A percentile compares a stretch with the other conserved stretches of the same genome.
Evolutionary conservation across 2,329 filamentous ascomycete genomes (phyloP).

Genomic region (Microsporum canis): DNA sequence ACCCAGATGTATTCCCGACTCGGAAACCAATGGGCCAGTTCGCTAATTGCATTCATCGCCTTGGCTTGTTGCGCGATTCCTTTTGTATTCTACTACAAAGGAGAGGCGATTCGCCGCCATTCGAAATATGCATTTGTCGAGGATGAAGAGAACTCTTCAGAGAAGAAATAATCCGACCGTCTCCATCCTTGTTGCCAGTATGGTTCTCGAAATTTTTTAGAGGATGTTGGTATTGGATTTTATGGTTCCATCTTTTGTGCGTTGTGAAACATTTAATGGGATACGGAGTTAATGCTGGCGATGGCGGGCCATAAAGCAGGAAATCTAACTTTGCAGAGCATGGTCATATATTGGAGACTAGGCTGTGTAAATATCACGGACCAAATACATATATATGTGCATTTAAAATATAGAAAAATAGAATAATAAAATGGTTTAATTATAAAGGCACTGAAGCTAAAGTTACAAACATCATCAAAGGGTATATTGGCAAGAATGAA

Average conservation of each 20-base stretch:
- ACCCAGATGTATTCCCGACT: conserved; percentile 66
- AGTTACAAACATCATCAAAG: background rate
- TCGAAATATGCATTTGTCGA: conserved; percentile 62
- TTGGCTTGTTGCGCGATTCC: conserved; percentile 73
- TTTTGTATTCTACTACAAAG: conserved; percentile 69
- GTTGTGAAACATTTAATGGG: too few species aligned
- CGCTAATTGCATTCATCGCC: conserved; percentile 60
- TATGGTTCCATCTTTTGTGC: too few species aligned
- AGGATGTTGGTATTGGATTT: too few species aligned
- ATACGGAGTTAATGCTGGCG: too few species aligned
- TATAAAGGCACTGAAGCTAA: background rate
- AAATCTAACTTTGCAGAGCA: background rate
- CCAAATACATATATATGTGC: background rate
- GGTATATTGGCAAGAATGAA: background rate
- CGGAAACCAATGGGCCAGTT: conserved; percentile 64
- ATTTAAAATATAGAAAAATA: background rate
- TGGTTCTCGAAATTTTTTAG: too few species aligned
- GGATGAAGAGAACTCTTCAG: conserved; percentile 37
- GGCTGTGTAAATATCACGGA: background rate
- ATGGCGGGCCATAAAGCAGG: too few species aligned
- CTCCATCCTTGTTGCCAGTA: too few species aligned
- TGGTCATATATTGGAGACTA: background rate
- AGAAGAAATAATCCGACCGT: background rate
- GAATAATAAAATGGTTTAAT: background rate
- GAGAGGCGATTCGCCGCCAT: conserved; percentile 55